Base-by-base conservation (phyloP, 1,284 basidiomycete genomes). In the Ceratobasidium sp. region DNA sequence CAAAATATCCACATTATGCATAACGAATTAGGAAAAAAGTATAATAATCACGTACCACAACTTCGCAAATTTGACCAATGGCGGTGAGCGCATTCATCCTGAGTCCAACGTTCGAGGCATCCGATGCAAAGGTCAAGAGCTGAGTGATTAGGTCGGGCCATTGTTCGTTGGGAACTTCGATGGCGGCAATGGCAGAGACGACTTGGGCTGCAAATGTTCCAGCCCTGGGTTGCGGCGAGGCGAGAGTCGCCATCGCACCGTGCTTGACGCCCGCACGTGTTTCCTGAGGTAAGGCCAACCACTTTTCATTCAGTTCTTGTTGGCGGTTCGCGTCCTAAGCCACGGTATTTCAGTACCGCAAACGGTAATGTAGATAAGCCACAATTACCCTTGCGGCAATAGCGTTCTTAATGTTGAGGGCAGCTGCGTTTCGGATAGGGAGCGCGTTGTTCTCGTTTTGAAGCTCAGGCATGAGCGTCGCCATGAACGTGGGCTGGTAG, bases 51-150 rank as follows among this genome's bases (percentile, higher is more conserved):
- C 94, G 76, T 75, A 96, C 94, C 79, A 98, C 93, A 56, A 87
- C 83, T 81, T 99, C 97, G 81, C 96, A 99, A 76, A 98, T 94
- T 80, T 90, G 98, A 68, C 96, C 96, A 79, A 99, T 94, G 27
- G 95, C 87, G 79, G 97, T 94, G 30, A 99, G 83, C 16, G 96
- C 95, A 16, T 94, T 87, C 73, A 98, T 90, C 75, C 88, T 87
- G 74, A 98, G 81, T 73, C 88, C 88, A 14, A 85, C 81, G 78
- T 94, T 95, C 62, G 83, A 80, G 69, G 85, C 82, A 75, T 89
- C 88, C 77, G 90, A 89, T 73, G 97, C 88, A 76, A 96, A 95
- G 68, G 90, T 87, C 58, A 99, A 83, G 29, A 99, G 83, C 71
- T 90, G 83, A 73, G 90, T 88, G 78, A 99, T 93, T 71, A 99